phyloP scores from a whole-genome alignment of 345 rosid species.

The Cardamine resedifolia region DNA sequence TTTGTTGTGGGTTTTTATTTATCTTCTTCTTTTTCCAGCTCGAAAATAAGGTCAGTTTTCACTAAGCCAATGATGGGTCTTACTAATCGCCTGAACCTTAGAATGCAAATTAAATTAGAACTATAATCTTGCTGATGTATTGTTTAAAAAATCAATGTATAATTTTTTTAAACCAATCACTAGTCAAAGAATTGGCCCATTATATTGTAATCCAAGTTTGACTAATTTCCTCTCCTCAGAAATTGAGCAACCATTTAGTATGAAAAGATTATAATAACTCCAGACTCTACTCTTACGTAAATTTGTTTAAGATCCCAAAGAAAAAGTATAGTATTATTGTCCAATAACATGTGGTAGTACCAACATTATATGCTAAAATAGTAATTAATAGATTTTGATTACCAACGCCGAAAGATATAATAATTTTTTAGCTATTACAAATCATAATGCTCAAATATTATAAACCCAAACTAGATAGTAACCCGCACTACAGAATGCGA shows the following conservation, averaged over 20 bases:
- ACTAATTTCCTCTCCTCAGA: background rate
- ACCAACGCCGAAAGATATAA: conserved; percentile 12
- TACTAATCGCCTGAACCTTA: too few relatives aligned
- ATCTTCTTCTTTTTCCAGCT: too few relatives aligned
- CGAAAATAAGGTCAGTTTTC: too few relatives aligned
- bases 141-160: background rate
- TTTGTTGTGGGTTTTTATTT: background rate
- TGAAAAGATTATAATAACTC: background rate
- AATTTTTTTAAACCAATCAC: too few relatives aligned
- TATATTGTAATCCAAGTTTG: too few relatives aligned
- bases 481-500: too few relatives aligned
- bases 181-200: too few relatives aligned
- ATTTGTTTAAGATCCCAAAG: conserved; percentile 28
- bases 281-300: background rate
- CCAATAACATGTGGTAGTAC: conserved; percentile 25
- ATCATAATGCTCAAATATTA: background rate
- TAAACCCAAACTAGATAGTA: background rate
- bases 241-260: background rate
- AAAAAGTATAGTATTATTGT: conserved; percentile 24
- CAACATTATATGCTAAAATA: conserved; percentile 4
- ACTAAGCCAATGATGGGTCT: too few relatives aligned
- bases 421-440: conserved; percentile 19
- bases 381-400: background rate
- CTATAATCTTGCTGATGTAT: background rate
- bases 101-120: background rate